phyloP scores from a whole-genome alignment of 164 flowering plant species.

The Magnolia sinica region DNA sequence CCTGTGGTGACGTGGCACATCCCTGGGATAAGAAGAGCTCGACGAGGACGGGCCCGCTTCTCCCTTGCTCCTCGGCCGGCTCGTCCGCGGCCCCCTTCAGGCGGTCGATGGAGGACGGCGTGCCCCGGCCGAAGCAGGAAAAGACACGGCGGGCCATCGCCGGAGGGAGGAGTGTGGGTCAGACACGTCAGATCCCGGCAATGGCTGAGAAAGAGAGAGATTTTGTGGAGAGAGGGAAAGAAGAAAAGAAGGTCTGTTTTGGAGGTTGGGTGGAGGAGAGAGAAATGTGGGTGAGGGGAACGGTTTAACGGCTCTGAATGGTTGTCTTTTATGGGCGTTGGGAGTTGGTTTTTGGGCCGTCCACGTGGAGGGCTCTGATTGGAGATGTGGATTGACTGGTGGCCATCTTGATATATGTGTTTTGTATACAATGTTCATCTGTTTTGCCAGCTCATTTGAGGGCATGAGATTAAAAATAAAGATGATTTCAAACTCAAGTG shows the following conservation, averaged over 20 bases:
- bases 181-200: neutral
- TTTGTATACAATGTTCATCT: no score
- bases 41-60: constrained; percentile 57
- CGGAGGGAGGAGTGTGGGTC: neutral
- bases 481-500: no score
- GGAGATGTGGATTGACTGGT: no score
- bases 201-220: no score
- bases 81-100: constrained; percentile 17
- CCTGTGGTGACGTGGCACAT: constrained; percentile 79
- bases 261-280: neutral
- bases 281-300: neutral
- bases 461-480: no score
- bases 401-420: no score
- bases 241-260: neutral
- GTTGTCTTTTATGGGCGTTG: no score
- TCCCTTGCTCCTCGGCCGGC: constrained; percentile 43
- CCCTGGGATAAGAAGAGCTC: constrained; percentile 96
- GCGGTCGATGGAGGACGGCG: neutral
- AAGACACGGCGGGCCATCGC: constrained; percentile 56
- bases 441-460: no score
- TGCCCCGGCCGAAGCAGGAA: constrained; percentile 48
- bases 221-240: neutral
- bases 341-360: no score
- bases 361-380: no score
- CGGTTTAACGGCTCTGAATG: neutral